Evolutionary conservation across 768 basidiomycete species (phyloP), one percentile per base, ranked within the genome.

Genomic region (Trametes elegans): DNA sequence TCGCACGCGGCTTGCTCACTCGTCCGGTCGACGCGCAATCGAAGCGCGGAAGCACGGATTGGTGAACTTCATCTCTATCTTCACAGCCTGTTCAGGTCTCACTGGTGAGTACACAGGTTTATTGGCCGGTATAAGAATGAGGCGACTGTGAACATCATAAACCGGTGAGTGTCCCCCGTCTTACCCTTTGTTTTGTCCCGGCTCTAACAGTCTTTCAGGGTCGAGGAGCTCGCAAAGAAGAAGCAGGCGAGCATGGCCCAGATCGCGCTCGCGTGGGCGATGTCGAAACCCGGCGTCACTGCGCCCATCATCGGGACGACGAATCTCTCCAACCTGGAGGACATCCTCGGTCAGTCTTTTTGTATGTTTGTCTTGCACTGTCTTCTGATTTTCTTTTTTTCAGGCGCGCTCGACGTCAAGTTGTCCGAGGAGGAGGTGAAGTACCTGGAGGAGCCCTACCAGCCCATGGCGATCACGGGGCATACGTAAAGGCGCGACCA

Each of bases 371-470:
- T 21, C 9, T n/a, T 35, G 3, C 14, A 4, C 11, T 35, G 14
- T 35, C 18, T 5, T 16, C 10, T 5, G 21, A 5, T 23, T 4
- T 16, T n/a, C 13, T 29, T 47, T 18, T 11, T 21, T 36, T 19
- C 48, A 78, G 79, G 66, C 9, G 79, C 71, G 5, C 70, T 80
- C 11, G 60, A 81, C 45, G 57, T 84, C 27, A 71, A 73, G 51
- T 73, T 87, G 41, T 77, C 78, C 0, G 70, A 74, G 2, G 83
- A 85, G 19, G 85, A 87, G 62, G 69, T 81, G 44, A 76, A 79
- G 66, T 74, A 74, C 51, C 74, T 88, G 28, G 76, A 79, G 53
- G 77, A 80, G 58, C 75, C 79, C 0, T 86, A 88, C 70, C 36
- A 64, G 43, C 72, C 81, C 0, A 70, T 72, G 53, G 57, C 57